Evolutionary conservation across 2,329 filamentous ascomycete species (phyloP).

Genomic region (Penicillium sp.): DNA sequence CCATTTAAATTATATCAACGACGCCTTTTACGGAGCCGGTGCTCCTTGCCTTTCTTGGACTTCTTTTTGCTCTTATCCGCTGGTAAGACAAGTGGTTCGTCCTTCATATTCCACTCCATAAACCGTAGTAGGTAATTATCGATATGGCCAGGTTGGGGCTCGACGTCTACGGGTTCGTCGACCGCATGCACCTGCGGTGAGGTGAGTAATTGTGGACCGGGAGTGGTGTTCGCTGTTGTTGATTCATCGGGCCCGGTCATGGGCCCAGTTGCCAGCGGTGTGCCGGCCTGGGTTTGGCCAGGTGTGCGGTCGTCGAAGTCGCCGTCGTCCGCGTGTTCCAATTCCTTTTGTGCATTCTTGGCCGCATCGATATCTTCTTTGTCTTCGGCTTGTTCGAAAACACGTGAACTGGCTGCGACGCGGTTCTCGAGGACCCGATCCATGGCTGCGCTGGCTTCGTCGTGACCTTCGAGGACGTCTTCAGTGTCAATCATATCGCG

Average conservation of each 20-base stretch:
- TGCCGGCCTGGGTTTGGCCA: conserved; percentile 29
- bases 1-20: too few relatives aligned
- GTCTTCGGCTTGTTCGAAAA: conserved; percentile 84
- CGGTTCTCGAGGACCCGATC: conserved; percentile 69
- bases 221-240: too few relatives aligned
- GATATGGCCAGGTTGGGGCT: conserved; percentile 50
- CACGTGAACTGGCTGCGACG: conserved; percentile 58
- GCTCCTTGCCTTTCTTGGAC: conserved; percentile 41
- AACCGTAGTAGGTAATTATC: conserved; percentile 67
- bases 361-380: conserved; percentile 84
- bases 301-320: conserved; percentile 64
- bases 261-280: conserved; percentile 25
- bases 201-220: too few relatives aligned
- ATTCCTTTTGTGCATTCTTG: conserved; percentile 77
- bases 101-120: conserved; percentile 53
- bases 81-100: conserved; percentile 42
- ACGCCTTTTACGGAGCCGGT: conserved; percentile 35
- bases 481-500: conserved; percentile 64
- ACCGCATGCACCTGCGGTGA: conserved; percentile 13
- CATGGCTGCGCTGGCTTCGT: conserved; percentile 72
- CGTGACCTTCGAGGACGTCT: conserved; percentile 53
- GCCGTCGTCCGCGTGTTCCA: conserved; percentile 70
- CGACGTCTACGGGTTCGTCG: conserved; percentile 29
- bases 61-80: conserved; percentile 43
- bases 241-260: not conserved